Evolutionary conservation across 192 early-diverging fungal genomes (phyloP).

Genomic region (Entomortierella chlamydospora): DNA sequence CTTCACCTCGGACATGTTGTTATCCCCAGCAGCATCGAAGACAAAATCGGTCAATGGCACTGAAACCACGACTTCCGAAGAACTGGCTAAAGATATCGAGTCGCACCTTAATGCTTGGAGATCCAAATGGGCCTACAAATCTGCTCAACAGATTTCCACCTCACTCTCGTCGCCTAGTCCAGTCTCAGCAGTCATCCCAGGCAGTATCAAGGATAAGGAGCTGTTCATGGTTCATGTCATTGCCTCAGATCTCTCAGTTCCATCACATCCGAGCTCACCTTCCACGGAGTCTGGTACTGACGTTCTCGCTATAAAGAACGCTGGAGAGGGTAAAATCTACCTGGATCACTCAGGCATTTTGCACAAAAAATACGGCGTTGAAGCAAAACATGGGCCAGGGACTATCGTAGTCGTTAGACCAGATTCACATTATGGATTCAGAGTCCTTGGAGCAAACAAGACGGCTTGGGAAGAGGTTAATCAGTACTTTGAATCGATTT

Average conservation of each 20-base stretch:
- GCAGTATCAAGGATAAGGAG: neutral
- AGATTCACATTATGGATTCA: constrained; percentile 37
- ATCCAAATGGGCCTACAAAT: constrained; percentile 31
- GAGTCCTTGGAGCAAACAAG: constrained; percentile 20
- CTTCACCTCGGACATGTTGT: constrained; percentile 26
- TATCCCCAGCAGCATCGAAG: neutral
- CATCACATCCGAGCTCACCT: neutral
- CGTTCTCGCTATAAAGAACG: neutral
- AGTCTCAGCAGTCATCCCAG: constrained; percentile 7
- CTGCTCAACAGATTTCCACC: neutral
- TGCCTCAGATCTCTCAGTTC: neutral
- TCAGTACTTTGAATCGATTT: constrained; percentile 21
- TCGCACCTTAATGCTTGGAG: constrained; percentile 22
- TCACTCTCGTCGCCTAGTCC: neutral
- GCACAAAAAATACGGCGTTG: constrained; percentile 39
- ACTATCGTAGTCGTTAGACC: constrained; percentile 31
- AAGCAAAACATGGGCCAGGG: constrained; percentile 19
- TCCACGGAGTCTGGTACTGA: neutral
- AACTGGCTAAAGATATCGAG: constrained; percentile 13
- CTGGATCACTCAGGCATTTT: constrained; percentile 15
- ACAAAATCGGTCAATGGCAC: constrained; percentile 8
- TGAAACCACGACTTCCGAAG: constrained; percentile 7
- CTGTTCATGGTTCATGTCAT: constrained; percentile 39
- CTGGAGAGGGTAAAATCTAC: constrained; percentile 35
- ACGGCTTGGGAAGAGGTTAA: constrained; percentile 29